A percentile compares a stretch with the other conserved stretches of the same genome.
phyloP scores from a whole-genome alignment of 2,329 filamentous ascomycete species.

The Xylaria sp. region DNA sequence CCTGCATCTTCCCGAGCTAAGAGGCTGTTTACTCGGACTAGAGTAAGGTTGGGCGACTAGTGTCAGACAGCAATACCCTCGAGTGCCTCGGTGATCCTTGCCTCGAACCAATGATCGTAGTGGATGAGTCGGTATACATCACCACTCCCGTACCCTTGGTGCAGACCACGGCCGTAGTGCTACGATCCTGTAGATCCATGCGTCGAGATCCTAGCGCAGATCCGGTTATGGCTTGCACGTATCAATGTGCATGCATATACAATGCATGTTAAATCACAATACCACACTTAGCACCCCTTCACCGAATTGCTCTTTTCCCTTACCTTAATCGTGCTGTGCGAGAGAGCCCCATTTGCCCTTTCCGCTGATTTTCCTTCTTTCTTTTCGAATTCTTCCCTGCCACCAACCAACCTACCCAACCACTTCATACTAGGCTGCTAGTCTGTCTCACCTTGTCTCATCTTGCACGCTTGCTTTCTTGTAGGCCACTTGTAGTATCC shows the following conservation, averaged over 20 bases:
- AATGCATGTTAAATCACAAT: not conserved
- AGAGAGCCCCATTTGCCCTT: no score
- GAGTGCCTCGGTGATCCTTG: not conserved
- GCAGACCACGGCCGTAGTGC: not conserved
- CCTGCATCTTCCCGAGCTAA: not conserved
- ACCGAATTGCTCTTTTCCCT: not conserved
- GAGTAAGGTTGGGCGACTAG: no score
- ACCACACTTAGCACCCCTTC: not conserved
- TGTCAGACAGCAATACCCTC: not conserved
- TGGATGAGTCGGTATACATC: not conserved
- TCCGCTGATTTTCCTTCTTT: not conserved
- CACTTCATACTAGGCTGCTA: no score
- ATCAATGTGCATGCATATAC: not conserved
- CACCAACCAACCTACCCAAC: no score
- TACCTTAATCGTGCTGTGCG: no score
- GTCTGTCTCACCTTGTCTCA: not conserved
- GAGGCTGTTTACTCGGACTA: not conserved
- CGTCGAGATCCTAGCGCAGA: conserved; percentile 5
- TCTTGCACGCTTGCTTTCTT: not conserved
- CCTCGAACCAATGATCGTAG: not conserved
- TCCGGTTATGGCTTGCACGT: not conserved
- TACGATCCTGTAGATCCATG: no score
- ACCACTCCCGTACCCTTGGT: not conserved
- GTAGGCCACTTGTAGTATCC: not conserved
- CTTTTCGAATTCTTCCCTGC: not conserved